These are phyloP conservation scores for Ramalina intermedia DNA, from an alignment of 495 filamentous ascomycete genomes.

Conservation along the genomic window DNA sequence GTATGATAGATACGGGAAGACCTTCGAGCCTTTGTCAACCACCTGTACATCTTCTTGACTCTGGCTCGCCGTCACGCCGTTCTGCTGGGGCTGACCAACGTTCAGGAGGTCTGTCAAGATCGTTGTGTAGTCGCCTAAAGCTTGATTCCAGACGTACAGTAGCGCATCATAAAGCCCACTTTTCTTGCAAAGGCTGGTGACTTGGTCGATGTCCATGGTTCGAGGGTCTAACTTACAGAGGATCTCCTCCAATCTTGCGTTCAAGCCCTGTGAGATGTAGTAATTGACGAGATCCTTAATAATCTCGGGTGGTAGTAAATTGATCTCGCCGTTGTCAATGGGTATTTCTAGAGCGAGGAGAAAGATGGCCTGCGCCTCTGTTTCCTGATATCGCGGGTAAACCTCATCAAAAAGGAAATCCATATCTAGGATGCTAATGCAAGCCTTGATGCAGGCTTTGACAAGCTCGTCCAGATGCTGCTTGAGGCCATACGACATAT, in stretches of 20 bases:
- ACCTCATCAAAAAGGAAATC: slow-evolving; percentile 86
- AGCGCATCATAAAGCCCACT: slow-evolving; percentile 87
- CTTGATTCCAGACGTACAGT: slow-evolving; percentile 94
- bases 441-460: slow-evolving; percentile 68
- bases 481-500: slow-evolving; percentile 29
- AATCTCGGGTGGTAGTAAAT: slow-evolving; percentile 61
- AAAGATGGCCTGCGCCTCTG: slow-evolving; percentile 56
- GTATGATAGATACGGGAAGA: slow-evolving; percentile 91
- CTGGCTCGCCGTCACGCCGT: slow-evolving; percentile 17
- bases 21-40: slow-evolving; percentile 61
- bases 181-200: slow-evolving; percentile 78
- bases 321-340: slow-evolving; percentile 64
- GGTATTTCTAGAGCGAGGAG: slow-evolving; percentile 75
- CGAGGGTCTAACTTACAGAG: slow-evolving; percentile 82
- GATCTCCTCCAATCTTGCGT: slow-evolving; percentile 77
- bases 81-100: slow-evolving; percentile 38
- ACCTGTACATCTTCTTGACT: slow-evolving; percentile 14
- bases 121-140: slow-evolving; percentile 75
- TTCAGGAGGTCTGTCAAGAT: slow-evolving; percentile 72
- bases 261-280: slow-evolving; percentile 56
- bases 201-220: slow-evolving; percentile 88
- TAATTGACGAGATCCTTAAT: slow-evolving; percentile 75
- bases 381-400: slow-evolving; percentile 78
- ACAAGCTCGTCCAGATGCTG: slow-evolving; percentile 63
- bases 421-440: slow-evolving; percentile 54